Conservation (phyloP, 306 rosid species). For the Carpinus viminea region DNA sequence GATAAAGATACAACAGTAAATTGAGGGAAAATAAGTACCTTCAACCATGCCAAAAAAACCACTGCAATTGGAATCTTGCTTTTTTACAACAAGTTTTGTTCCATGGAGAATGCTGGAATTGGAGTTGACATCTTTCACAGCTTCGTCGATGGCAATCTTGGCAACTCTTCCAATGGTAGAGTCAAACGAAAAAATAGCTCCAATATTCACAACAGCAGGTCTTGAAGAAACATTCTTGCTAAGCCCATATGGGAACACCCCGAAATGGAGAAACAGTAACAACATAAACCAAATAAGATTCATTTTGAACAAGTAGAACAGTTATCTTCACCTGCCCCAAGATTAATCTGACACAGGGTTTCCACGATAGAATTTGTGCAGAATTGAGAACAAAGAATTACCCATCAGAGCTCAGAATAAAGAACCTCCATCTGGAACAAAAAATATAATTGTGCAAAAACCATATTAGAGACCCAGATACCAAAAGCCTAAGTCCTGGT, state of each 20-base stretch:
- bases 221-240: slow-evolving; percentile 43
- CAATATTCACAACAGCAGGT: slow-evolving; percentile 62
- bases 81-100: slow-evolving; percentile 46
- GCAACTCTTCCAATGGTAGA: slow-evolving; percentile 80
- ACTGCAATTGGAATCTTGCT: slow-evolving; percentile 69
- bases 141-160: slow-evolving; percentile 78
- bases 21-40: slow-evolving; percentile 40
- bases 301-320: slow-evolving; percentile 34
- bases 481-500: not conserved
- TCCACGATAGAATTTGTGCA: not conserved
- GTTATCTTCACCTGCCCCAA: slow-evolving; percentile 1
- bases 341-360: not conserved
- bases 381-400: not conserved
- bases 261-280: slow-evolving; percentile 26
- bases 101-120: slow-evolving; percentile 58
- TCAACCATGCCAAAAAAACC: slow-evolving; percentile 84
- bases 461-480: too few species aligned
- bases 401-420: slow-evolving; percentile 14
- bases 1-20: slow-evolving; percentile 1
- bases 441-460: not conserved
- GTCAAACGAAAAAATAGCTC: slow-evolving; percentile 72
- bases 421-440: not conserved
- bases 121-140: slow-evolving; percentile 80
- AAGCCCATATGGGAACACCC: slow-evolving; percentile 30
- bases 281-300: slow-evolving; percentile 34